These are phyloP conservation scores for Fusarium pseudonygamai DNA, from an alignment of 2,329 filamentous ascomycete genomes.

Conservation along the genomic window DNA sequence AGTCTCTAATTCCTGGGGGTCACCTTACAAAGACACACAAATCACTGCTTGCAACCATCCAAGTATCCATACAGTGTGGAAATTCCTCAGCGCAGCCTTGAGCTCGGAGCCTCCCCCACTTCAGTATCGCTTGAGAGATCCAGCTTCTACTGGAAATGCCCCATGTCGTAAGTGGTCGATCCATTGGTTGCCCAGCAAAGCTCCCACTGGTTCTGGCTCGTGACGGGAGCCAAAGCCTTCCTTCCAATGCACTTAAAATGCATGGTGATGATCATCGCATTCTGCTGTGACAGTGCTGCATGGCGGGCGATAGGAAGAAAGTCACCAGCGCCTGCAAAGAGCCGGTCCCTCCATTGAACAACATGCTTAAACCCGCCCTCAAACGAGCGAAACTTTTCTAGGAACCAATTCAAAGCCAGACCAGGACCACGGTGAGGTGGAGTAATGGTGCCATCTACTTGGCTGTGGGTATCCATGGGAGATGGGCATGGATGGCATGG, in stretches of 20 bases:
- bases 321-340: background rate
- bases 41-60: constrained; percentile 4
- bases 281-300: constrained; percentile 17
- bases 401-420: constrained; percentile 32
- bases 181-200: constrained; percentile 15
- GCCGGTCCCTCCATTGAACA: background rate
- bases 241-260: background rate
- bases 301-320: constrained; percentile 12
- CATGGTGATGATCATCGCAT: constrained; percentile 11
- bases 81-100: constrained; percentile 40
- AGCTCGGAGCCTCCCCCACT: constrained; percentile 35
- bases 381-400: constrained; percentile 23
- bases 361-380: constrained; percentile 5
- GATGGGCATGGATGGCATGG: constrained; percentile 23
- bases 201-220: constrained; percentile 8
- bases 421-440: constrained; percentile 42
- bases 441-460: constrained; percentile 44
- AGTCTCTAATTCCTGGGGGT: constrained; percentile 1
- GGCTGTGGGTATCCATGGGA: constrained; percentile 31
- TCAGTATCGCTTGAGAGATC: constrained; percentile 20
- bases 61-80: constrained; percentile 42
- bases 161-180: constrained; percentile 21
- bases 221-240: background rate
- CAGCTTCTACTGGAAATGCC: constrained; percentile 9
- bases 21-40: constrained; percentile 8